These are phyloP conservation scores for Ogataea methanolica DNA, from an alignment of 805 yeast genomes.

Conservation along the genomic window DNA sequence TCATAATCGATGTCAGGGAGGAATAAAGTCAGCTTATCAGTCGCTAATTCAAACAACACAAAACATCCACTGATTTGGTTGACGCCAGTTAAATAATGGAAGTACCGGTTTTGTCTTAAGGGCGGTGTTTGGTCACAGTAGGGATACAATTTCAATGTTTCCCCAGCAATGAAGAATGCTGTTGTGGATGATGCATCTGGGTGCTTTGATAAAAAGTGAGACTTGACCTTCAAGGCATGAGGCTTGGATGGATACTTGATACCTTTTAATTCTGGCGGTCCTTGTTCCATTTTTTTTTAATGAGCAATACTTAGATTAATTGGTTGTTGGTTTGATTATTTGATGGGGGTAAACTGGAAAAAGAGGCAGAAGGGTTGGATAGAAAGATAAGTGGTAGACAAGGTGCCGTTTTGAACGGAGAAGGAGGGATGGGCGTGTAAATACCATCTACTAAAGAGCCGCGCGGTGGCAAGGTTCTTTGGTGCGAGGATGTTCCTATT, in stretches of 20 bases:
- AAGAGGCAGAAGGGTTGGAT: no score
- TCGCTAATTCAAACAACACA: slow-evolving; percentile 49
- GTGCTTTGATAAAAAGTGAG: slow-evolving; percentile 25
- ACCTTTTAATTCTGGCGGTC: slow-evolving; percentile 17
- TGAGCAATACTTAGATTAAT: background rate
- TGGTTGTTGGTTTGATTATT: no score
- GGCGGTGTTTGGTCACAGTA: slow-evolving; percentile 78
- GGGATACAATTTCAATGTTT: slow-evolving; percentile 51
- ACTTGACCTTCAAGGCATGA: slow-evolving; percentile 56
- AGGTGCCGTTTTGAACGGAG: no score
- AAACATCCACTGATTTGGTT: slow-evolving; percentile 70
- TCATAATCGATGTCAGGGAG: slow-evolving; percentile 82
- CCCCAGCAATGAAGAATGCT: slow-evolving; percentile 59
- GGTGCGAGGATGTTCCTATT: no score
- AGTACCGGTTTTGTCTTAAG: slow-evolving; percentile 87
- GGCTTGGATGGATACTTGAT: slow-evolving; percentile 77
- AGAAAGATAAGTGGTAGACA: no score
- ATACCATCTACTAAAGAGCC: no score
- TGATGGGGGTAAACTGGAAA: no score
- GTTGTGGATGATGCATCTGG: slow-evolving; percentile 10
- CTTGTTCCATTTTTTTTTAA: slow-evolving; percentile 9
- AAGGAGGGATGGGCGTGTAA: no score
- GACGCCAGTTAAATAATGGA: slow-evolving; percentile 81
- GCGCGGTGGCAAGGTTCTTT: no score
- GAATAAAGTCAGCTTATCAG: slow-evolving; percentile 62